These are phyloP conservation scores for Pyrus communis DNA, from an alignment of 306 rosid genomes.

Conservation along the genomic window DNA sequence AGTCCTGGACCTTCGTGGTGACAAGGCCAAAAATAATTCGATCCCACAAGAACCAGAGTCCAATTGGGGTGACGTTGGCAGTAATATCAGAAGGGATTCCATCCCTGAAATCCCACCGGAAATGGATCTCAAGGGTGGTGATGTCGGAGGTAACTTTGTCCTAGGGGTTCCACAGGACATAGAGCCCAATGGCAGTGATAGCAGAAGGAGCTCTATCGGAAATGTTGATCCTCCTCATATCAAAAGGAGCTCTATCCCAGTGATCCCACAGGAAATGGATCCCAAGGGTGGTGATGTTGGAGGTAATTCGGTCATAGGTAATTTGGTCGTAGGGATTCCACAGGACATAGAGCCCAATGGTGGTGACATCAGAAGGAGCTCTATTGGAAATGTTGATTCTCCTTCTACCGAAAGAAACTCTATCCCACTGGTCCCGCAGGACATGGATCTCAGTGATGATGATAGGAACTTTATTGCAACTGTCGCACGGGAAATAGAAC, in stretches of 20 bases:
- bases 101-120: not conserved
- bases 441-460: not conserved
- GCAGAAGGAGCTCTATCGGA: not conserved
- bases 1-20: not conserved
- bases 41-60: conserved; percentile 14
- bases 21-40: not conserved
- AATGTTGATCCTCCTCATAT: too few relatives aligned
- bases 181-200: not conserved
- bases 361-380: not conserved
- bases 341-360: not conserved
- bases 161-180: not conserved
- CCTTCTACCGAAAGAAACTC: not conserved
- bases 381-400: not conserved
- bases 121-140: not conserved
- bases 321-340: not conserved
- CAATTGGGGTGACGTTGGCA: not conserved
- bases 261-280: conserved; percentile 1
- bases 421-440: not conserved
- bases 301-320: not conserved
- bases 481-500: not conserved
- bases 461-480: not conserved
- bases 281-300: not conserved
- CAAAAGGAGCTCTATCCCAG: not conserved
- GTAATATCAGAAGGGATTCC: not conserved
- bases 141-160: not conserved